Conservation (phyloP, 78 protist genomes). For the Capsaspora owczarzaki region DNA sequence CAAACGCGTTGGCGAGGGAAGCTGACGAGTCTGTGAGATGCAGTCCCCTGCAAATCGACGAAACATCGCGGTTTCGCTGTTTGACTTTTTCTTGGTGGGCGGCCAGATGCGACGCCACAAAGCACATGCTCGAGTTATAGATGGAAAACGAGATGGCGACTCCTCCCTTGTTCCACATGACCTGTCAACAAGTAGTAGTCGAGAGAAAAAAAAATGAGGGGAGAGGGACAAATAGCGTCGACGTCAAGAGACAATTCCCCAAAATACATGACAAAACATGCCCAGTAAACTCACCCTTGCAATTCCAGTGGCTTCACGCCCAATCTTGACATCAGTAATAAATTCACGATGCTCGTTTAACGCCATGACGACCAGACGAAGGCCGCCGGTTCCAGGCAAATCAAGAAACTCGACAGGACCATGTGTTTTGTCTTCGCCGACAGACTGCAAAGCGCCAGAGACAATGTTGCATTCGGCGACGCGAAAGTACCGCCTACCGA, state of each 20-base stretch:
- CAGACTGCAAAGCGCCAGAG: no score
- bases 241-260: no score
- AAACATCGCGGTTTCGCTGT: conserved; percentile 57
- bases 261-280: no score
- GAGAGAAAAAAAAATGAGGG: no score
- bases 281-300: no score
- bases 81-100: conserved; percentile 69
- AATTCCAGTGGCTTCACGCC: no score
- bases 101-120: conserved; percentile 68
- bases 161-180: conserved; percentile 90
- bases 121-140: conserved; percentile 54
- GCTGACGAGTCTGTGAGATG: neutral
- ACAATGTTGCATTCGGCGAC: neutral
- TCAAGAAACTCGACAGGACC: neutral
- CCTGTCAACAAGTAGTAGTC: no score
- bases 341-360: no score
- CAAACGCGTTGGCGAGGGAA: neutral
- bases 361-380: no score
- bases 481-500: neutral
- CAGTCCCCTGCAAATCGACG: neutral
- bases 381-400: no score
- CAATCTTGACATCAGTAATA: no score
- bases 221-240: no score
- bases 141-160: conserved; percentile 61
- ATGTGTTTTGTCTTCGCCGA: neutral